Evolutionary conservation across 225 moss, liverwort and hornwort genomes (phyloP), one percentile per base, ranked within the genome.

Genomic region (Bryum argenteum): DNA sequence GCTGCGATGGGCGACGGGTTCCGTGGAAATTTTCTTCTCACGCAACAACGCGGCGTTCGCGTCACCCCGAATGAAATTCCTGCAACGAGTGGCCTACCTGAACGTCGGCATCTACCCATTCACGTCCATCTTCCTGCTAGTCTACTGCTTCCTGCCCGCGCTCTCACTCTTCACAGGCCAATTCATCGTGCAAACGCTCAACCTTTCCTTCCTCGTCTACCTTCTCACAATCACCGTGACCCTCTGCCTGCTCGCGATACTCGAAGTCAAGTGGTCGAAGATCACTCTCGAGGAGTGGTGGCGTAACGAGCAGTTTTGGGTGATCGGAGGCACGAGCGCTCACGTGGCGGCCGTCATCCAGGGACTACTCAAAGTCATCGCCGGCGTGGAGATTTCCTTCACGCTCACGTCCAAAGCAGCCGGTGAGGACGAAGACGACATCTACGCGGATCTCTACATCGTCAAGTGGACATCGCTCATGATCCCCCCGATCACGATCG

Each of bases 281-380:
- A 91, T 91, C 75, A 89, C 91, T 3, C 67, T 91, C 1, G 89
- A 91, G 59, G 91, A 91, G 64, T 91, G 91, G 89, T 91, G 91
- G 91, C 80, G 91, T 4, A 91, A 91, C 47, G 91, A 91, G 58
- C 91, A 91, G 78, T 91, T 91, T 57, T 91, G 91, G 91, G 91
- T 91, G 50, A 91, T 91, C 22, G 91, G 91, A 11, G 91, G 91
- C 42, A 91, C 91, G 2, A 91, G 91, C 59, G 91, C 91, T 1
- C 91, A 91, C 77, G 75, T 89, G 11, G 91, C 91, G 42, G 91
- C 91, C 23, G 91, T 91, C 15, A 26, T 91, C 51, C 91, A 91
- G 55, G 91, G 91, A 21, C 22, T 91, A 70, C 87, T 91, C 66
- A 91, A 91, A 37, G 91, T 91, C 19, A 5, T 79, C 18, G 91